A percentile compares a stretch with the other conserved stretches of the same genome.
Evolutionary conservation across 2,329 filamentous ascomycete genomes (phyloP).

Genomic region (Epichloe scottii): DNA sequence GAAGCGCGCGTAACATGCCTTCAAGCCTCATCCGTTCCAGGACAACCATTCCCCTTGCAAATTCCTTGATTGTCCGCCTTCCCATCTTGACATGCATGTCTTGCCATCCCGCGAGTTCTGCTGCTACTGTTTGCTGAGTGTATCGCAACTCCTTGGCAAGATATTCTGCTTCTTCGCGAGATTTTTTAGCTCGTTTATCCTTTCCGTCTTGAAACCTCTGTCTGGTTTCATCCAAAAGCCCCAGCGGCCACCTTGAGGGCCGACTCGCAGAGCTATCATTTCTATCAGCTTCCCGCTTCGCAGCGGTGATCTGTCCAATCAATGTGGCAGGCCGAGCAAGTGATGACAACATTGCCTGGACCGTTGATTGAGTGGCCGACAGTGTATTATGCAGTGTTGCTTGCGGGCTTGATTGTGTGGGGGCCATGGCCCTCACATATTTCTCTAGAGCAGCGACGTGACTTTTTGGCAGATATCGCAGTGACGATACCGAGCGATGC

Average conservation of each 20-base stretch:
- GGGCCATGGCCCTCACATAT: constrained; percentile 54
- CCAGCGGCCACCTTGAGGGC: constrained; percentile 67
- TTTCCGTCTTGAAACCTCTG: constrained; percentile 73
- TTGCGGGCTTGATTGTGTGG: constrained; percentile 61
- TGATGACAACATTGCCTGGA: constrained; percentile 66
- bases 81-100: constrained; percentile 74
- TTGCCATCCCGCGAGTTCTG: constrained; percentile 88
- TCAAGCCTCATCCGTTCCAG: constrained; percentile 68
- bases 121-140: constrained; percentile 85
- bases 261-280: constrained; percentile 63
- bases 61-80: constrained; percentile 57
- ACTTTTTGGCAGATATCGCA: constrained; percentile 54
- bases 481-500: constrained; percentile 36
- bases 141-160: constrained; percentile 76
- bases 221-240: constrained; percentile 76
- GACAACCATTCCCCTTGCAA: constrained; percentile 68
- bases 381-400: constrained; percentile 63
- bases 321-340: constrained; percentile 69
- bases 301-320: constrained; percentile 61
- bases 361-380: constrained; percentile 69
- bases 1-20: constrained; percentile 66
- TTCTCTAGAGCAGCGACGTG: constrained; percentile 61
- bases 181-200: constrained; percentile 63
- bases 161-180: constrained; percentile 56
- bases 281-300: constrained; percentile 66